Percentiles rank a stretch among this genome's conserved stretches.
phyloP scores from a whole-genome alignment of 1,284 basidiomycete species.

The Taiwanofungus camphoratus region DNA sequence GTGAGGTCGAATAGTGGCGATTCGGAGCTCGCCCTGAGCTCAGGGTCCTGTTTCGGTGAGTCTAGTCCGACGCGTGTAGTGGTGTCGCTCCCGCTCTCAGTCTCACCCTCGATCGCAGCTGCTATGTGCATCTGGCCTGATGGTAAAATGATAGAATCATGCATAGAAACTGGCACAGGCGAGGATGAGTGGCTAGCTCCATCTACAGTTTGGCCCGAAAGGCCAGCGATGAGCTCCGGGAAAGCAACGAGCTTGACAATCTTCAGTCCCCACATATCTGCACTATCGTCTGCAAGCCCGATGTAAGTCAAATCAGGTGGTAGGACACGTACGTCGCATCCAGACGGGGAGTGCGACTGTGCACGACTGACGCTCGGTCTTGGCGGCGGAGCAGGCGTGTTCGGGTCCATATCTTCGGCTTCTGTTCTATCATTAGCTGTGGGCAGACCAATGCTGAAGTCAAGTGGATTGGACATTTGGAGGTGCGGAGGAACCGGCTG shows the following conservation, averaged over 20 bases:
- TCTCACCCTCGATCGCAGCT: slow-evolving; percentile 15
- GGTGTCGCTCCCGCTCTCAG: slow-evolving; percentile 23
- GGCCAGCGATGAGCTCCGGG: slow-evolving; percentile 54
- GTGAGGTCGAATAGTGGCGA: slow-evolving; percentile 15
- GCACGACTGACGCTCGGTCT: slow-evolving; percentile 16
- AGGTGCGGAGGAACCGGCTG: slow-evolving; percentile 9
- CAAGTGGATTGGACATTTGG: slow-evolving; percentile 9
- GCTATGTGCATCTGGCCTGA: slow-evolving; percentile 9
- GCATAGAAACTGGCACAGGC: neutral
- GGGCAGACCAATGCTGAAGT: slow-evolving; percentile 5
- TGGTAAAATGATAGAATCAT: slow-evolving; percentile 4
- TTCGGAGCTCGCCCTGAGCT: slow-evolving; percentile 12
- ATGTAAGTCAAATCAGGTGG: slow-evolving; percentile 31
- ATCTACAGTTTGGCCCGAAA: neutral
- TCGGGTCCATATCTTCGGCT: slow-evolving; percentile 6
- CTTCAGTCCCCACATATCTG: slow-evolving; percentile 68
- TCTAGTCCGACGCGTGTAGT: slow-evolving; percentile 24
- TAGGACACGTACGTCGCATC: slow-evolving; percentile 27
- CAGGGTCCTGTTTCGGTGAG: slow-evolving; percentile 20
- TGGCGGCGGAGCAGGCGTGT: slow-evolving; percentile 2
- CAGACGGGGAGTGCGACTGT: slow-evolving; percentile 23
- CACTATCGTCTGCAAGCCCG: slow-evolving; percentile 46
- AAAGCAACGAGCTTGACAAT: slow-evolving; percentile 70
- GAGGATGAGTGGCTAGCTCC: neutral
- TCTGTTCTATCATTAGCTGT: slow-evolving; percentile 1